Percentiles rank a stretch among this genome's conserved stretches.
Conservation (phyloP, 768 basidiomycete genomes). For the Glaciozyma antarctica region DNA sequence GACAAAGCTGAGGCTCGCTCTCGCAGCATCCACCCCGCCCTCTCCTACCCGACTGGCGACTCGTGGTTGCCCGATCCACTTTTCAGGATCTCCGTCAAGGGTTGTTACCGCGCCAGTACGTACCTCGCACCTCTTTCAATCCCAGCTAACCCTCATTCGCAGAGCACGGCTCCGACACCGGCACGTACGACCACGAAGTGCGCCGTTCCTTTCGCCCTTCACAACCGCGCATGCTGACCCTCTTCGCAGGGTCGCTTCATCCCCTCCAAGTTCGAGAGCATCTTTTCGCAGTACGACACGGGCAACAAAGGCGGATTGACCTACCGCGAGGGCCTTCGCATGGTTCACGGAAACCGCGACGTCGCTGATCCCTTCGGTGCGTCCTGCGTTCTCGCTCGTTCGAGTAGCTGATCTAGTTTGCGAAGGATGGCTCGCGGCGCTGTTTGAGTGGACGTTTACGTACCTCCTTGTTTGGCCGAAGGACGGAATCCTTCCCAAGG, state of each 20-base stretch:
- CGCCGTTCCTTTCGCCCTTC: background rate
- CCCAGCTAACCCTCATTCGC: too few species aligned
- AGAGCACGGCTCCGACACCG: constrained; percentile 47
- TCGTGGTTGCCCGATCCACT: constrained; percentile 44
- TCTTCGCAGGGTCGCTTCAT: constrained; percentile 42
- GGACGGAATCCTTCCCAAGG: constrained; percentile 43
- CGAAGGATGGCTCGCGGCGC: constrained; percentile 34
- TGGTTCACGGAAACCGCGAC: constrained; percentile 38
- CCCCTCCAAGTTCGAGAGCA: constrained; percentile 44
- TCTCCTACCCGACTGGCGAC: constrained; percentile 40
- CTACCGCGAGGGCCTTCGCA: constrained; percentile 28
- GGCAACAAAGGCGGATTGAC: constrained; percentile 27
- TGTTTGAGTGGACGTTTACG: constrained; percentile 43
- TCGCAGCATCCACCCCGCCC: constrained; percentile 37
- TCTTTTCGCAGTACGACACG: constrained; percentile 41
- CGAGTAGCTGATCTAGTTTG: background rate
- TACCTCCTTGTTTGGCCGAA: constrained; percentile 44
- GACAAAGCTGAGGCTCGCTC: background rate
- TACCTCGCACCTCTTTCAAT: too few species aligned
- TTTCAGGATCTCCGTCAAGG: constrained; percentile 41
- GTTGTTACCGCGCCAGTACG: constrained; percentile 37
- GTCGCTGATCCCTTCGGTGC: constrained; percentile 39
- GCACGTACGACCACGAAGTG: constrained; percentile 38
- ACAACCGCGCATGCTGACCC: background rate
- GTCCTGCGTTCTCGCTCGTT: background rate